phyloP scores from a whole-genome alignment of 768 basidiomycete species.

The Tephrocybe sp. region DNA sequence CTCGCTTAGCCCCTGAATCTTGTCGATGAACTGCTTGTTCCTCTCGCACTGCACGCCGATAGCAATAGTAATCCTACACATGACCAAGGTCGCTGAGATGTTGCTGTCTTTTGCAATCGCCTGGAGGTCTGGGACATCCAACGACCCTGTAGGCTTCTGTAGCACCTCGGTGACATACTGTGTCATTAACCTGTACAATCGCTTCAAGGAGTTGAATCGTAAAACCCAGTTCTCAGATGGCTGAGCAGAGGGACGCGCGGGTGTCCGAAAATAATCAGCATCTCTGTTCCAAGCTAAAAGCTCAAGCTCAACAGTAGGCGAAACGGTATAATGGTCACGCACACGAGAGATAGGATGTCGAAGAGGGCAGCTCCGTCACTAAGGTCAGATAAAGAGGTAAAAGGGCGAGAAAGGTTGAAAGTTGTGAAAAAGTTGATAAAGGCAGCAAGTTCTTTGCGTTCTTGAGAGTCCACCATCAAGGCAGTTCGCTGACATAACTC shows the following conservation, averaged over 20 bases:
- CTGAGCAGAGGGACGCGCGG: slow-evolving; percentile 55
- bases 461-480: slow-evolving; percentile 33
- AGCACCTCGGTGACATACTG: slow-evolving; percentile 86
- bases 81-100: slow-evolving; percentile 58
- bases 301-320: neutral
- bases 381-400: slow-evolving; percentile 65
- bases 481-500: slow-evolving; percentile 7
- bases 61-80: slow-evolving; percentile 81
- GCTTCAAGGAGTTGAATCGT: slow-evolving; percentile 79
- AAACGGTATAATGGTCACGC: slow-evolving; percentile 24
- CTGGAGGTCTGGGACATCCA: slow-evolving; percentile 88
- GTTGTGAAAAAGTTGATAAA: slow-evolving; percentile 80
- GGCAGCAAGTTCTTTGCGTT: slow-evolving; percentile 68
- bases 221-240: slow-evolving; percentile 87
- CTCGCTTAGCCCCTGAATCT: slow-evolving; percentile 83
- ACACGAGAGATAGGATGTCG: slow-evolving; percentile 76
- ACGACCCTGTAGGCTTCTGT: slow-evolving; percentile 69
- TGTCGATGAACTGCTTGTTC: slow-evolving; percentile 86
- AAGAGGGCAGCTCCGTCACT: slow-evolving; percentile 78
- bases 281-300: slow-evolving; percentile 46
- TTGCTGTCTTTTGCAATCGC: slow-evolving; percentile 78
- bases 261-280: slow-evolving; percentile 70
- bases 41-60: slow-evolving; percentile 87
- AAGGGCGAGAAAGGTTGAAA: slow-evolving; percentile 64
- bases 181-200: slow-evolving; percentile 83